These are phyloP conservation scores for Mrakia blollopis DNA, from an alignment of 768 basidiomycete species.

Conservation along the genomic window DNA sequence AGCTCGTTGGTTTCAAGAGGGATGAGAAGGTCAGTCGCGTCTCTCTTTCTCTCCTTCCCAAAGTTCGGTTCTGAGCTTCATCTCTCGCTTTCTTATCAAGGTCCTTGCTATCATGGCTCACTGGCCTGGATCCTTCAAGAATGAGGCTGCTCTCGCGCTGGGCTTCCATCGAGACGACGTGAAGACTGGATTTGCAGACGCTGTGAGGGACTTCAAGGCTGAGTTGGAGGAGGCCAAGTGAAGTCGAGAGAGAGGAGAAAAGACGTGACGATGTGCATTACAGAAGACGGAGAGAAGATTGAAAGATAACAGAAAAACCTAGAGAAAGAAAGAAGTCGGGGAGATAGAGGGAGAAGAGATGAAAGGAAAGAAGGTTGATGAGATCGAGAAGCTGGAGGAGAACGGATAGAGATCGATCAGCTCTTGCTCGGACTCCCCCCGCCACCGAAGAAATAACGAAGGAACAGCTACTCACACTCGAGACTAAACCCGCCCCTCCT, in stretches of 20 bases:
- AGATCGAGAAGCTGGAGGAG: too few relatives aligned
- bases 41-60: background rate
- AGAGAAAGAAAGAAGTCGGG: too few relatives aligned
- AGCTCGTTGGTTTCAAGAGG: conserved; percentile 52
- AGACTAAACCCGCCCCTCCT: background rate
- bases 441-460: too few relatives aligned
- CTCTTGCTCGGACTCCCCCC: too few relatives aligned
- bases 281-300: too few relatives aligned
- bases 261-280: too few relatives aligned
- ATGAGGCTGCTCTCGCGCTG: conserved; percentile 34
- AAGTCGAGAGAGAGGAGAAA: too few relatives aligned
- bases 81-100: background rate
- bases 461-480: too few relatives aligned
- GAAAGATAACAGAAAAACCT: too few relatives aligned
- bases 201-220: conserved; percentile 43
- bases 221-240: conserved; percentile 33
- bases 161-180: conserved; percentile 43
- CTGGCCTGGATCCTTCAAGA: conserved; percentile 44
- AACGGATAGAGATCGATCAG: too few relatives aligned
- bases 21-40: conserved; percentile 40
- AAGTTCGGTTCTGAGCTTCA: background rate
- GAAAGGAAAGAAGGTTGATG: too few relatives aligned
- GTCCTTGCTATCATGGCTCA: conserved; percentile 40
- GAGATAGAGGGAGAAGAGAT: too few relatives aligned
- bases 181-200: conserved; percentile 41